Base-by-base conservation (phyloP, 2,329 filamentous ascomycete genomes). In the Exophiala mesophila region DNA sequence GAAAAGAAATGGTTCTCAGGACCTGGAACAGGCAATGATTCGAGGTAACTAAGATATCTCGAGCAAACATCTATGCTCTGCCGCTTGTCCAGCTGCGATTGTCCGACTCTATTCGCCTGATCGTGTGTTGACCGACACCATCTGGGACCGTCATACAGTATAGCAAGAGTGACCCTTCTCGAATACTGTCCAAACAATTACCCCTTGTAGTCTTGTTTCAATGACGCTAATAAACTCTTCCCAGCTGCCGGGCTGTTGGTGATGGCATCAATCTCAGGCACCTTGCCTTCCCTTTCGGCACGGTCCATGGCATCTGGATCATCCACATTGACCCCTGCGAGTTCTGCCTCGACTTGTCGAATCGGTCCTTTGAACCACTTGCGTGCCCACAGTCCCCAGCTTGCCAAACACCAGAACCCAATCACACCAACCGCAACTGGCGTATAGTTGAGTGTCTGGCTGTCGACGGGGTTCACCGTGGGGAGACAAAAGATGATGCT, bases 391-490 rank as follows among this genome's bases (percentile, higher is more conserved):
- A 76, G 2, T 2, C 75, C 31, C 76, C 76, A 80, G 10, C 62
- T 66, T 0, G 59, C 63, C 15, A 73, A 60, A 1, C 69, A 62
- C 24, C 69, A 71, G 1, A 76, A 52, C 0, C 64, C 65, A 33
- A 79, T 72, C 41, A 79, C 77, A 0, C 74, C 76, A 3, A 80
- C 76, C 0, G 76, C 76, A 0, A 79, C 76, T 0, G 73, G 71
- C 0, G 76, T 77, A 53, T 80, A 80, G 50, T 80, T 80, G 16
- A 80, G 57, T 3, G 74, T 77, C 61, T 78, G 67, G n/a, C 62
- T 64, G 0, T 69, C 71, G 2, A 78, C 74, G 0, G 76, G 76
- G 54, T 78, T 78, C 7, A 67, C 53, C 1, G 72, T 71, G 0
- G 76, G 76, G 23, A 79, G 60, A 49, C 76, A 78, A 57, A 79